These are phyloP conservation scores for Cyberlindnera amylophila DNA, from an alignment of 805 yeast genomes.

Conservation along the genomic window DNA sequence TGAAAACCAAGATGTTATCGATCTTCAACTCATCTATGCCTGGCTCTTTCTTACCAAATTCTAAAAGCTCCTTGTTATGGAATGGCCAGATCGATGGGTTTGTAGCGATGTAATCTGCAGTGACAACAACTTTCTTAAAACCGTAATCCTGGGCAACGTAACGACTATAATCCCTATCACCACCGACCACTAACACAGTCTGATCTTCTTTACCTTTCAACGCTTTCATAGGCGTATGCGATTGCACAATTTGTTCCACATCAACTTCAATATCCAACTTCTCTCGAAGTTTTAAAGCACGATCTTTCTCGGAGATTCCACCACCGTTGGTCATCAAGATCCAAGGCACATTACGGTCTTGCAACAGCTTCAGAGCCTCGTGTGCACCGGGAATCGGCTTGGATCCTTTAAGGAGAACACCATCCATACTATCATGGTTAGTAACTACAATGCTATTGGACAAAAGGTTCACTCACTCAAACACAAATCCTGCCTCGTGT, in stretches of 20 bases:
- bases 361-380: slow-evolving; percentile 52
- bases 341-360: slow-evolving; percentile 61
- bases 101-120: slow-evolving; percentile 64
- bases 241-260: slow-evolving; percentile 63
- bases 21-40: slow-evolving; percentile 22
- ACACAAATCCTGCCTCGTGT: slow-evolving; percentile 14
- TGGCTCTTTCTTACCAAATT: slow-evolving; percentile 28
- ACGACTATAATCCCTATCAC: slow-evolving; percentile 64
- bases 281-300: slow-evolving; percentile 50
- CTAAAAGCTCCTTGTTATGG: slow-evolving; percentile 46
- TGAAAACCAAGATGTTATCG: slow-evolving; percentile 79
- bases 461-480: slow-evolving; percentile 19
- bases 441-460: neutral
- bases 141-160: slow-evolving; percentile 75
- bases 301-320: slow-evolving; percentile 62
- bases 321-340: slow-evolving; percentile 91
- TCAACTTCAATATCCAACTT: slow-evolving; percentile 34
- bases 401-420: slow-evolving; percentile 76
- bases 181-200: slow-evolving; percentile 82
- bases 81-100: slow-evolving; percentile 79
- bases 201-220: slow-evolving; percentile 46
- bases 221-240: slow-evolving; percentile 81
- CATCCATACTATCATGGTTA: slow-evolving; percentile 57
- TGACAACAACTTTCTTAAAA: slow-evolving; percentile 66
- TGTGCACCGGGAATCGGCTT: slow-evolving; percentile 63